These are phyloP conservation scores for Russula sp. DNA, from an alignment of 768 basidiomycete species.

Conservation along the genomic window DNA sequence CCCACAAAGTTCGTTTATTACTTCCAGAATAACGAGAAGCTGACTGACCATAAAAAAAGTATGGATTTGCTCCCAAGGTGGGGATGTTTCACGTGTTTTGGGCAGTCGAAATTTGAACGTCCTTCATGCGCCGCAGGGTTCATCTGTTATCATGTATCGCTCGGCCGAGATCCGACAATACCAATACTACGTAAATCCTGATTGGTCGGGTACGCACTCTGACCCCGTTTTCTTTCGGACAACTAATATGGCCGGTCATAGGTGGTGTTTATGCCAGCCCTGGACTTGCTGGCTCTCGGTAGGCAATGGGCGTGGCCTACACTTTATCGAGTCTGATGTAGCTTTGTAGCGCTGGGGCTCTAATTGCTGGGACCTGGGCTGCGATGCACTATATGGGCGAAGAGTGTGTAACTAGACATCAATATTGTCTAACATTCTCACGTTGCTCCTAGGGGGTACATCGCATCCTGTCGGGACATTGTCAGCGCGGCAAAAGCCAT, in stretches of 20 bases:
- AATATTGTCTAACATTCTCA: slow-evolving; percentile 5
- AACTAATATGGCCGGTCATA: slow-evolving; percentile 34
- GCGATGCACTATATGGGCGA: slow-evolving; percentile 92
- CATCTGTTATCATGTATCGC: slow-evolving; percentile 94
- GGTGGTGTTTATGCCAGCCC: slow-evolving; percentile 92
- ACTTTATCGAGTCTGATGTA: neutral
- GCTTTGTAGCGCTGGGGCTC: slow-evolving; percentile 71
- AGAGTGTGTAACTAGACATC: slow-evolving; percentile 49
- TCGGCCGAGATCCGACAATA: slow-evolving; percentile 67
- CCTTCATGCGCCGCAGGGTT: slow-evolving; percentile 50
- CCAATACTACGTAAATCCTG: slow-evolving; percentile 84
- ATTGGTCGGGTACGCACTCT: slow-evolving; percentile 62
- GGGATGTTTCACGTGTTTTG: neutral
- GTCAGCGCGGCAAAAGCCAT: slow-evolving; percentile 72
- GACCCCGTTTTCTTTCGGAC: slow-evolving; percentile 11
- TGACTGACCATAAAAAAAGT: slow-evolving; percentile 45
- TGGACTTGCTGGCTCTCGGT: slow-evolving; percentile 88
- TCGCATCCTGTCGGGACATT: slow-evolving; percentile 78
- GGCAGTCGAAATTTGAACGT: neutral
- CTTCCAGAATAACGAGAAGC: slow-evolving; percentile 5
- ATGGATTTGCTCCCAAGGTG: slow-evolving; percentile 93
- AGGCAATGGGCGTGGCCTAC: slow-evolving; percentile 30
- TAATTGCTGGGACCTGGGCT: slow-evolving; percentile 96
- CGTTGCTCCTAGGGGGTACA: slow-evolving; percentile 64
- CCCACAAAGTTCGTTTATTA: slow-evolving; percentile 66